Percentiles rank a stretch among this genome's conserved stretches.
phyloP scores from a whole-genome alignment of 2,329 filamentous ascomycete species.

The Verticillium klebahnii region DNA sequence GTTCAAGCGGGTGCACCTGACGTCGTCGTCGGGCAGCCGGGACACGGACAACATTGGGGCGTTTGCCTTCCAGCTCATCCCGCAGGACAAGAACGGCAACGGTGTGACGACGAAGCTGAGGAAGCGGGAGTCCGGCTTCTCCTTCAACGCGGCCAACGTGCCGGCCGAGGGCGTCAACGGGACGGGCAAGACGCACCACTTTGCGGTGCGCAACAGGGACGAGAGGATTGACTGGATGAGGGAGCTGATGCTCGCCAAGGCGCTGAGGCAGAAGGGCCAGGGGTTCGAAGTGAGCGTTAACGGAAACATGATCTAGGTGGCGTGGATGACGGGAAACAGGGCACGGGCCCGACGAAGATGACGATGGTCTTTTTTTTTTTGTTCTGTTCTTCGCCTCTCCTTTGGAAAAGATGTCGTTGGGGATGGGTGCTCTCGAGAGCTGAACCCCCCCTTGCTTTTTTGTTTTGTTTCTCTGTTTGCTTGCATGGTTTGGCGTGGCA shows the following conservation, averaged over 20 bases:
- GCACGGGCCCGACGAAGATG: neutral
- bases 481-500: neutral
- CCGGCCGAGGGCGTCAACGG: slow-evolving; percentile 48
- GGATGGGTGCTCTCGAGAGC: slow-evolving; percentile 1
- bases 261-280: slow-evolving; percentile 76
- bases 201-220: slow-evolving; percentile 81
- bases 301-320: slow-evolving; percentile 62
- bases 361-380: neutral
- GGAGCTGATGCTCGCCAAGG: slow-evolving; percentile 87
- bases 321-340: neutral
- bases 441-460: slow-evolving; percentile 2
- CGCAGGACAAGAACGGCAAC: slow-evolving; percentile 55
- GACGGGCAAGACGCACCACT: slow-evolving; percentile 84
- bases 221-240: slow-evolving; percentile 97
- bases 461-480: slow-evolving; percentile 3
- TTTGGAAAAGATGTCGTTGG: neutral
- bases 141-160: slow-evolving; percentile 18
- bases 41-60: slow-evolving; percentile 59
- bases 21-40: slow-evolving; percentile 33
- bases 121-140: slow-evolving; percentile 39
- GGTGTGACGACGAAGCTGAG: slow-evolving; percentile 38
- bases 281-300: slow-evolving; percentile 81
- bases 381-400: neutral
- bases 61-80: slow-evolving; percentile 83
- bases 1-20: slow-evolving; percentile 72